Percentiles rank a stretch among this genome's conserved stretches.
Conservation (phyloP, 768 basidiomycete genomes). For the Floccularia luteovirens region DNA sequence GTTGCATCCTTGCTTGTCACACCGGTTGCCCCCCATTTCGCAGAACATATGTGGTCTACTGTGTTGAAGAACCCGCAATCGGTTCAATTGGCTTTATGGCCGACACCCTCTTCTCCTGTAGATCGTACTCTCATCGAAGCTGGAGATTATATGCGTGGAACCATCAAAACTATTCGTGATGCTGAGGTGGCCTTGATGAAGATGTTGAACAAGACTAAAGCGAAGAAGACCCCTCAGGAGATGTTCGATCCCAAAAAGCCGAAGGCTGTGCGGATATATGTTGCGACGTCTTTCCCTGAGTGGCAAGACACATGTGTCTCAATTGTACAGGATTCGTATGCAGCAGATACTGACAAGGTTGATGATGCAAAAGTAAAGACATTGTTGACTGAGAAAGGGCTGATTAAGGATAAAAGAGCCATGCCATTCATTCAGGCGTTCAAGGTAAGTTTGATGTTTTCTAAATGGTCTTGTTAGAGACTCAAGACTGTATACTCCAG, state of each 20-base stretch:
- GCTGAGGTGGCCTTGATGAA: constrained; percentile 76
- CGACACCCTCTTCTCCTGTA: constrained; percentile 50
- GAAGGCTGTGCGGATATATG: constrained; percentile 83
- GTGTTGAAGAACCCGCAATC: constrained; percentile 70
- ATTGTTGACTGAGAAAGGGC: constrained; percentile 55
- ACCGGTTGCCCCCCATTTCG: constrained; percentile 90
- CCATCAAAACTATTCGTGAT: constrained; percentile 88
- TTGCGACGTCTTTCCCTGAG: constrained; percentile 83
- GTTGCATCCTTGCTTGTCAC: constrained; percentile 71
- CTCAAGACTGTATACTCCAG: constrained; percentile 26
- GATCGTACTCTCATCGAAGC: constrained; percentile 67
- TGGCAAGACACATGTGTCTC: constrained; percentile 89
- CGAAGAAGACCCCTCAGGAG: constrained; percentile 40
- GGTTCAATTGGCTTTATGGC: constrained; percentile 82
- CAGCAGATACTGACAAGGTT: constrained; percentile 48
- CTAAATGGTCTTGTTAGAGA: neutral
- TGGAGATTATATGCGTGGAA: constrained; percentile 79
- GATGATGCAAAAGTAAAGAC: constrained; percentile 78
- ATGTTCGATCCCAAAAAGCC: constrained; percentile 80
- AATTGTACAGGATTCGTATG: constrained; percentile 63
- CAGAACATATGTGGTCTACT: constrained; percentile 82
- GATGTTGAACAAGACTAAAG: constrained; percentile 73
- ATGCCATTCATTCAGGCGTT: constrained; percentile 95
- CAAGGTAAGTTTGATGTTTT: constrained; percentile 52
- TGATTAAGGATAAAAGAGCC: constrained; percentile 91